Percentiles rank a stretch among this genome's conserved stretches.
Conservation (phyloP, 108 stramenopile genomes). For the Pseudonitzschia pungens region DNA sequence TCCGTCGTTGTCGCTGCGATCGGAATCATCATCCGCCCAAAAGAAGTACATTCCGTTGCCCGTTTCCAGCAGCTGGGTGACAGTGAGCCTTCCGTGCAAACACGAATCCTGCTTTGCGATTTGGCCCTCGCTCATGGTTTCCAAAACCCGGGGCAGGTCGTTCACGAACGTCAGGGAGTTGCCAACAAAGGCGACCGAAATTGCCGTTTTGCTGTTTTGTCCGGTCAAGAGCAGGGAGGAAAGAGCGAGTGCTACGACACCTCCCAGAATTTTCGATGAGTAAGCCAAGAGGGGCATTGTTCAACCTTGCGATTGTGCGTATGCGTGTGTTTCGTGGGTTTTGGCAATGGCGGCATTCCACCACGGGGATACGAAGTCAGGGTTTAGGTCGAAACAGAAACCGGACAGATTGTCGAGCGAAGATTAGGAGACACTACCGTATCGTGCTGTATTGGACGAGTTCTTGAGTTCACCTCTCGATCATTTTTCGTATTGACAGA, state of each 20-base stretch:
- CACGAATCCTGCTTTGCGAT: slow-evolving; percentile 41
- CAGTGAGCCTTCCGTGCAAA: slow-evolving; percentile 26
- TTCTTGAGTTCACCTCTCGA: too few relatives aligned
- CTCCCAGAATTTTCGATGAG: neutral
- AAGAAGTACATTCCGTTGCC: slow-evolving; percentile 53
- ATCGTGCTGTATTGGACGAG: too few relatives aligned
- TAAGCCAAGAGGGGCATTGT: neutral
- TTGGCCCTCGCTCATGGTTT: slow-evolving; percentile 10
- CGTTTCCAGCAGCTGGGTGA: slow-evolving; percentile 25
- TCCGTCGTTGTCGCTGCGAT: slow-evolving; percentile 3
- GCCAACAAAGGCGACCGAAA: slow-evolving; percentile 46
- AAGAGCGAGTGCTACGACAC: neutral
- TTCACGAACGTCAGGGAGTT: slow-evolving; percentile 50
- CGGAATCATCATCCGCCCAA: slow-evolving; percentile 27
- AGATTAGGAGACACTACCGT: too few relatives aligned
- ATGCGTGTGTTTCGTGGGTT: too few relatives aligned
- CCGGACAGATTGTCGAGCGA: too few relatives aligned
- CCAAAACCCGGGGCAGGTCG: slow-evolving; percentile 49
- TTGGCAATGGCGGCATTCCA: too few relatives aligned
- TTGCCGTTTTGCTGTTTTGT: neutral
- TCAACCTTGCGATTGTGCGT: too few relatives aligned
- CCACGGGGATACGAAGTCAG: too few relatives aligned
- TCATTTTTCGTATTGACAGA: too few relatives aligned
- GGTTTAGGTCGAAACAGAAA: too few relatives aligned
- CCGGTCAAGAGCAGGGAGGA: neutral